Base-by-base conservation (phyloP, 2,329 filamentous ascomycete genomes). In the Dactylellina cionopaga region DNA sequence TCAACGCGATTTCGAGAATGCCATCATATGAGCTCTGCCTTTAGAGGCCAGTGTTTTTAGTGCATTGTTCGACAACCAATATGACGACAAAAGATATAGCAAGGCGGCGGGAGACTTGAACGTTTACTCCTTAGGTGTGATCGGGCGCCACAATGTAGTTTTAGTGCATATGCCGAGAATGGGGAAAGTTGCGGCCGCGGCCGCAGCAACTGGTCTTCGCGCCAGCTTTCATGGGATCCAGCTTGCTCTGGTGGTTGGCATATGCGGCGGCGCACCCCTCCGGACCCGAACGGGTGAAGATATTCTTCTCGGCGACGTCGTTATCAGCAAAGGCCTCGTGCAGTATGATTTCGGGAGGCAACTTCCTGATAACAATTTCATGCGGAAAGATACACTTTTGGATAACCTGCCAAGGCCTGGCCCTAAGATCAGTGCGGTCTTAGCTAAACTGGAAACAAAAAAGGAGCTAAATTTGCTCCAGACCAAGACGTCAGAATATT, bases 251-350 rank as follows among this genome's bases (percentile, higher is more conserved):
- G 46, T 83, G 0, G 79, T 80, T 2, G 82, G 82, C 0, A 77
- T 83, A 1, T 83, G 82, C 44, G 83, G 81, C 0, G 82, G 80
- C 7, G 76, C 80, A 3, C 81, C 81, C 0, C 24, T 31, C 0
- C n/a, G n/a, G n/a, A 47, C 27, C 0, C 2, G 22, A 0, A 29
- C 7, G 7, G 1, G 43, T 31, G 1, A 37, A 0, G 75, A 78
- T 29, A 58, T 77, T 0, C 24, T 79, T 0, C 69, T 81, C 0
- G 80, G 81, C 0, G 79, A 82, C 43, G 79, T 81, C 1, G 47
- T 79, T 15, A 76, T 80, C 29, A 77, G 78, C 41, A 72, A 70
- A 3, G 75, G 73, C 0, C 31, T 80, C 1, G 24, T 78, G 11
- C 77, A 80, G 31, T 78, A 76, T 41, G 79, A 80, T 46, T 74